Evolutionary conservation across 345 rosid genomes (phyloP).

Genomic region (Triadica sebifera): DNA sequence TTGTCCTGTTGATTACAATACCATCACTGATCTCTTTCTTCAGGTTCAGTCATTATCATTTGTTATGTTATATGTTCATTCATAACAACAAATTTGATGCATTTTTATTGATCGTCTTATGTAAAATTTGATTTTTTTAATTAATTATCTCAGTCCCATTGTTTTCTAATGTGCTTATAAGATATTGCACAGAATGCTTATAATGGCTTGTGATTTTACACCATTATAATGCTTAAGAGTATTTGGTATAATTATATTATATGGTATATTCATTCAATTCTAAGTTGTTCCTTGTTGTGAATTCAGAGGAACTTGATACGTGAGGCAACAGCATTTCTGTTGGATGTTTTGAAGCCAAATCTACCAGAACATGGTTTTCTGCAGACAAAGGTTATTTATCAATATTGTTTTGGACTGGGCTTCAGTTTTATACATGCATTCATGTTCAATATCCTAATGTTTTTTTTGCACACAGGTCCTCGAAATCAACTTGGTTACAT

Average conservation of each 20-base stretch:
- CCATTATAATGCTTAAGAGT: not conserved
- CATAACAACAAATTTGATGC: not conserved
- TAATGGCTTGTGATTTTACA: no score
- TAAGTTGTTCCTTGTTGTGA: not conserved
- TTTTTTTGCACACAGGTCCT: constrained; percentile 54
- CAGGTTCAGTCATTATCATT: constrained; percentile 53
- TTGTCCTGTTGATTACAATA: constrained; percentile 91
- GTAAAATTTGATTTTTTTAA: not conserved
- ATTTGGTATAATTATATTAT: not conserved
- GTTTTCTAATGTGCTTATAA: not conserved
- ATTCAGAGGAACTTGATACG: constrained; percentile 91
- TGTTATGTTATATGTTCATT: not conserved
- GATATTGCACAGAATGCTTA: no score
- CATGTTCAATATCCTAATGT: not conserved
- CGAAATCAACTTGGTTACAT: constrained; percentile 97
- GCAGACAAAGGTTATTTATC: constrained; percentile 72
- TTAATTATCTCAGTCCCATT: not conserved
- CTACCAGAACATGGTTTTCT: constrained; percentile 88
- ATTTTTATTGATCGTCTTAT: not conserved
- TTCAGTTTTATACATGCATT: not conserved
- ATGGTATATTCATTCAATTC: not conserved
- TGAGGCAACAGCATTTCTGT: constrained; percentile 95
- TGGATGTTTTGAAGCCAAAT: constrained; percentile 96
- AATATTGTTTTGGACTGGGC: not conserved
- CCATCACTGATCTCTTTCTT: constrained; percentile 97